Percentiles rank a stretch among this genome's conserved stretches.
These are phyloP conservation scores for Populus nigra DNA, from an alignment of 345 rosid species.

Conservation along the genomic window DNA sequence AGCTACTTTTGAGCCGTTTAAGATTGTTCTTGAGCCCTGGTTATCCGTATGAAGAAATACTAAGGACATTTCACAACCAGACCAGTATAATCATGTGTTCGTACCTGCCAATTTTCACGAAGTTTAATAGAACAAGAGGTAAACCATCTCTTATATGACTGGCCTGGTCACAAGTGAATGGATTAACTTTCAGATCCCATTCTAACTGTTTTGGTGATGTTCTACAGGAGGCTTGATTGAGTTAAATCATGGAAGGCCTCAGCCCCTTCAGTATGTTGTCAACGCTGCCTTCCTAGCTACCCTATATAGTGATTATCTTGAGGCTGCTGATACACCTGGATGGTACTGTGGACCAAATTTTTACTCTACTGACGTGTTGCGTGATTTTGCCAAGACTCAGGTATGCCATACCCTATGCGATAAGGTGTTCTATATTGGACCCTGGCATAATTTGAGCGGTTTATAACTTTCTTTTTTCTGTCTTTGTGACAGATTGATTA, in stretches of 20 bases:
- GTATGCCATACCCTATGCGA: conserved; percentile 32
- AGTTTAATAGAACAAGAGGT: conserved; percentile 74
- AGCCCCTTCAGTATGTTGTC: conserved; percentile 86
- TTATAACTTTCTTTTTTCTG: conserved; percentile 5
- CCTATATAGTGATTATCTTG: conserved; percentile 81
- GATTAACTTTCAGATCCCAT: conserved; percentile 15
- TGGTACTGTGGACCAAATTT: conserved; percentile 96
- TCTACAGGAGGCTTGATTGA: conserved; percentile 75
- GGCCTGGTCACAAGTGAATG: neutral
- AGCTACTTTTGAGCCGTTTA: conserved; percentile 79
- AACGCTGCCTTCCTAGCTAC: conserved; percentile 93
- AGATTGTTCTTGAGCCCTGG: conserved; percentile 90
- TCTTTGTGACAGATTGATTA: conserved; percentile 65
- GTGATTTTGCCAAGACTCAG: conserved; percentile 82
- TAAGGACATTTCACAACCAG: conserved; percentile 84
- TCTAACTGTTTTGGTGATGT: conserved; percentile 10
- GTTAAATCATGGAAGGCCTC: conserved; percentile 91
- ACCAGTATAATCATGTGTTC: conserved; percentile 85
- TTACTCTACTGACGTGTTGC: conserved; percentile 63
- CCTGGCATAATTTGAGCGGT: neutral
- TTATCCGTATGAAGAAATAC: conserved; percentile 86
- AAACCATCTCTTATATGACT: conserved; percentile 10
- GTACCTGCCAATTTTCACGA: conserved; percentile 59
- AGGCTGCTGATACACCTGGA: conserved; percentile 95
- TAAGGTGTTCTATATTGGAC: conserved; percentile 6